Evolutionary conservation across 306 rosid species (phyloP).

Genomic region (Prunus fruticosa): DNA sequence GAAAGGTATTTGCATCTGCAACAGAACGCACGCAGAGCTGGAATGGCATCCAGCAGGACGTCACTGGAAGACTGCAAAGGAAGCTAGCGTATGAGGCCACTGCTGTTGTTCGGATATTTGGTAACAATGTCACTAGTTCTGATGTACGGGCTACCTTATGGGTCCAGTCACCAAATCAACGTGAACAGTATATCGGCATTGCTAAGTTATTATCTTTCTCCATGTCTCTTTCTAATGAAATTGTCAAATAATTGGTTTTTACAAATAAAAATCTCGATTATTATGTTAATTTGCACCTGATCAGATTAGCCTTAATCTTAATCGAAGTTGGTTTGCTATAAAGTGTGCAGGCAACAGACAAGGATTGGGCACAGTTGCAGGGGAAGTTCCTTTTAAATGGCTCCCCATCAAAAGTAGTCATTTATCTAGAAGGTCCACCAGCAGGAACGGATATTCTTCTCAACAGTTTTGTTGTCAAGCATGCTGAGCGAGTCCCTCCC

Average conservation of each 20-base stretch:
- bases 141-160: slow-evolving; percentile 75
- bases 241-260: not conserved
- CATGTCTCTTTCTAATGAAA: not conserved
- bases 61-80: slow-evolving; percentile 79
- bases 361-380: slow-evolving; percentile 77
- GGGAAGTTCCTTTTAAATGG: slow-evolving; percentile 92
- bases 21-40: slow-evolving; percentile 81
- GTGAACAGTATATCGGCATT: slow-evolving; percentile 86
- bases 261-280: too few relatives aligned
- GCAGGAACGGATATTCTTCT: slow-evolving; percentile 83
- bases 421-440: slow-evolving; percentile 93
- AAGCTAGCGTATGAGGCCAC: slow-evolving; percentile 78
- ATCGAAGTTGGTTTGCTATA: slow-evolving; percentile 19
- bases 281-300: not conserved
- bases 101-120: slow-evolving; percentile 70
- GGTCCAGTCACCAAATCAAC: slow-evolving; percentile 67
- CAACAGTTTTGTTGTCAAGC: slow-evolving; percentile 70
- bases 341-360: slow-evolving; percentile 92
- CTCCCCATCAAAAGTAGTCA: slow-evolving; percentile 66
- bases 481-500: slow-evolving; percentile 72
- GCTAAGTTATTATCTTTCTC: slow-evolving; percentile 56
- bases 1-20: slow-evolving; percentile 76
- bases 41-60: slow-evolving; percentile 95
- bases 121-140: slow-evolving; percentile 68
- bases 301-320: slow-evolving; percentile 19